Conservation (phyloP, 176 grass and related monocot species). For the Aegilops umbellulata region DNA sequence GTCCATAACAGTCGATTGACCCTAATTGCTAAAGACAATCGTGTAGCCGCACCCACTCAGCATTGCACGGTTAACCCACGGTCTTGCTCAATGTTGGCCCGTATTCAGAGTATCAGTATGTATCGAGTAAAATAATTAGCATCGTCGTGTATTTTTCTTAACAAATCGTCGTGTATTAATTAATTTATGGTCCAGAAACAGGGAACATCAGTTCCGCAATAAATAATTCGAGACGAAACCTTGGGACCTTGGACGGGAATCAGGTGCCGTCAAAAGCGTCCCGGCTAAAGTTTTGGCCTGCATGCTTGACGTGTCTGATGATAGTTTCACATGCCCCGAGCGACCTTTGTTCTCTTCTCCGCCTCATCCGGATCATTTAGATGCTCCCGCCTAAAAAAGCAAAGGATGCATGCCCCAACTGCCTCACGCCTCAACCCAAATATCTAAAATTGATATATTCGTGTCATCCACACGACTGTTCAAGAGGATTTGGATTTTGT, state of each 20-base stretch:
- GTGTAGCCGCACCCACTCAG: too few relatives aligned
- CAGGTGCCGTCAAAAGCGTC: slow-evolving; percentile 20
- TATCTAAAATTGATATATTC: slow-evolving; percentile 8
- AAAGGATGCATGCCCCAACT: neutral
- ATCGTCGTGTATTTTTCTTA: neutral
- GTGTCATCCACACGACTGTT: slow-evolving; percentile 1
- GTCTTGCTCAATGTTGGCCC: too few relatives aligned
- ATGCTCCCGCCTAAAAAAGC: neutral
- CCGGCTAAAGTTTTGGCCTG: neutral
- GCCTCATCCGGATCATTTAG: neutral
- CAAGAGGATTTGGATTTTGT: neutral
- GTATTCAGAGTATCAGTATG: too few relatives aligned
- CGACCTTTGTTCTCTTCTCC: neutral
- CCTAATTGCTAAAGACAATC: too few relatives aligned
- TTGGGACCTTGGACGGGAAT: neutral
- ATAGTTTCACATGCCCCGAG: neutral
- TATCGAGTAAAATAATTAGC: too few relatives aligned
- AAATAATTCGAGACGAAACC: neutral
- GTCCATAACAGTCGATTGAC: too few relatives aligned
- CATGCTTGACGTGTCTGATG: neutral
- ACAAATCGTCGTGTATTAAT: neutral
- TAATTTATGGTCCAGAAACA: neutral
- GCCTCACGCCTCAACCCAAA: neutral
- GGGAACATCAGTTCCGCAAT: neutral
- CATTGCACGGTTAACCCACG: too few relatives aligned